Conservation (phyloP, 2,329 filamentous ascomycete species). For the Penicillium sp. region DNA sequence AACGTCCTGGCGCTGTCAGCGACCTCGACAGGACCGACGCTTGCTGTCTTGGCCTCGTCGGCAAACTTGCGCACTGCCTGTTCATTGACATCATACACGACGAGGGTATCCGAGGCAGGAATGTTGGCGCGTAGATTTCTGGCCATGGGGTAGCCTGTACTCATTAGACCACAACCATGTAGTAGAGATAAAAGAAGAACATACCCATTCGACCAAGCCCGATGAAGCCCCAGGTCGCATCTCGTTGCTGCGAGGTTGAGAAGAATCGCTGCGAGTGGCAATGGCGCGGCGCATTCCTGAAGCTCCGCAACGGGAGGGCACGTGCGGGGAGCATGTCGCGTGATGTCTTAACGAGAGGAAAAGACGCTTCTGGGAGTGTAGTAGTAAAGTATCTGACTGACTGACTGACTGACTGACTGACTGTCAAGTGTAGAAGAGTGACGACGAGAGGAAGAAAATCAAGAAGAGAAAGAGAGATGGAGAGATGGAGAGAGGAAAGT, state of each 20-base stretch:
- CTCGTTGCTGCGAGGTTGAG: slow-evolving; percentile 42
- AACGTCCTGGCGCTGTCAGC: slow-evolving; percentile 58
- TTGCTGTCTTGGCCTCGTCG: slow-evolving; percentile 46
- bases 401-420: too few species aligned
- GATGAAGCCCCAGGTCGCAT: slow-evolving; percentile 57
- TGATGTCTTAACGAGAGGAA: not conserved
- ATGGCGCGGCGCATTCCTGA: not conserved
- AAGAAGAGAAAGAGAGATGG: too few species aligned
- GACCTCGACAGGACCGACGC: slow-evolving; percentile 49
- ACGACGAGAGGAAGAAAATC: not conserved
- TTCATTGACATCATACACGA: slow-evolving; percentile 63
- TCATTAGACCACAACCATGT: not conserved
- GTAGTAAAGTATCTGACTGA: too few species aligned
- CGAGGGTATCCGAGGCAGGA: slow-evolving; percentile 57
- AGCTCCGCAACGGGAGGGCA: slow-evolving; percentile 9
- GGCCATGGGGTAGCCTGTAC: slow-evolving; percentile 66
- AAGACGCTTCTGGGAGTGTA: not conserved
- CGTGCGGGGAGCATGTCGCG: slow-evolving; percentile 14
- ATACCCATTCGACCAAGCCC: slow-evolving; percentile 60
- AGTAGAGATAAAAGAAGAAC: slow-evolving; percentile 19
- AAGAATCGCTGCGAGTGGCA: slow-evolving; percentile 34
- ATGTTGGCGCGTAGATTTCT: slow-evolving; percentile 66
- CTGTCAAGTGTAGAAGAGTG: too few species aligned
- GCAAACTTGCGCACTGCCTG: slow-evolving; percentile 55
- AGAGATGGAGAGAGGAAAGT: too few species aligned